Conservation (phyloP, 371 early-diverging fungal genomes). For the Syncephalis fuscata region DNA sequence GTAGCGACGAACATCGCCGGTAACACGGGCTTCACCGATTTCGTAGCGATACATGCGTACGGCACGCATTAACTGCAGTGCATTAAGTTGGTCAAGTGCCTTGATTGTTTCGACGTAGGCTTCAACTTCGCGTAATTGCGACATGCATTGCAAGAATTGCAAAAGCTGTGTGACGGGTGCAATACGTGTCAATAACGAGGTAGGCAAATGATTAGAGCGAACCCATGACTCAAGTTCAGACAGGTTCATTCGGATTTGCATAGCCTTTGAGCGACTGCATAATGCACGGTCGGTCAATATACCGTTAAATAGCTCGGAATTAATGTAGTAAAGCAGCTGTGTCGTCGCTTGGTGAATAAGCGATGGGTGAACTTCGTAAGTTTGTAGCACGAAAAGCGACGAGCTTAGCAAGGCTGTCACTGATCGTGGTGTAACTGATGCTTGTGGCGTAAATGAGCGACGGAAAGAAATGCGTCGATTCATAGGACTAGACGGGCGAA, state of each 20-base stretch:
- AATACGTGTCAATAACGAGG: slow-evolving; percentile 22
- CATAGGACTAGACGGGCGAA: too few species aligned
- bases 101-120: slow-evolving; percentile 55
- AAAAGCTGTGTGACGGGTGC: slow-evolving; percentile 59
- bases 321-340: slow-evolving; percentile 57
- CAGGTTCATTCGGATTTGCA: slow-evolving; percentile 74
- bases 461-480: too few species aligned
- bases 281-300: slow-evolving; percentile 55
- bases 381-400: slow-evolving; percentile 32
- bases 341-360: slow-evolving; percentile 47
- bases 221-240: slow-evolving; percentile 71
- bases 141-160: slow-evolving; percentile 66
- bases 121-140: slow-evolving; percentile 41
- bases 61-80: slow-evolving; percentile 48
- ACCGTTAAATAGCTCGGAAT: slow-evolving; percentile 64
- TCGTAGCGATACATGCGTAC: slow-evolving; percentile 73
- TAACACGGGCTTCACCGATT: slow-evolving; percentile 47
- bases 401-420: slow-evolving; percentile 43
- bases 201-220: slow-evolving; percentile 29
- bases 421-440: slow-evolving; percentile 27
- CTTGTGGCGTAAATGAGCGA: not conserved
- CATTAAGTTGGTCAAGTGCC: slow-evolving; percentile 41
- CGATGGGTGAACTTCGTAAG: slow-evolving; percentile 44
- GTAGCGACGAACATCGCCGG: slow-evolving; percentile 53
- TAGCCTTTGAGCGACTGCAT: slow-evolving; percentile 60